phyloP scores from a whole-genome alignment of 768 basidiomycete genomes.

The Cystofilobasidium capitatum region DNA sequence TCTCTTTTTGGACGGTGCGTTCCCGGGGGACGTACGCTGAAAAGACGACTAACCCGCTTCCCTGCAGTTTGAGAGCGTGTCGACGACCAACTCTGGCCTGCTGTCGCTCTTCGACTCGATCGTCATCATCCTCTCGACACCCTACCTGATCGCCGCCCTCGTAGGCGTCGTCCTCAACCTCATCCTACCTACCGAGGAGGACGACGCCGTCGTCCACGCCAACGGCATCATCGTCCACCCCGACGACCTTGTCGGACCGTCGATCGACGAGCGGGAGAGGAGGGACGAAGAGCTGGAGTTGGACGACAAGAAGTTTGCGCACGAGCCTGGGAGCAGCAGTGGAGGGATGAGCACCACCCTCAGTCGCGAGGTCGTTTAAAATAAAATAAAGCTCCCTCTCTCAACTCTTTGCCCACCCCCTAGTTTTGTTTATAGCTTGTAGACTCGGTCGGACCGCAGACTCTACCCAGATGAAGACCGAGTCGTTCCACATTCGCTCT shows the following conservation, averaged over 20 bases:
- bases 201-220: neutral
- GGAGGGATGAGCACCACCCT: neutral
- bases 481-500: too few relatives aligned
- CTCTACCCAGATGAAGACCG: too few relatives aligned
- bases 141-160: slow-evolving; percentile 55
- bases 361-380: slow-evolving; percentile 2
- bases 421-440: too few relatives aligned
- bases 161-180: slow-evolving; percentile 53
- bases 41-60: slow-evolving; percentile 36
- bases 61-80: slow-evolving; percentile 19
- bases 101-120: slow-evolving; percentile 65
- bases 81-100: slow-evolving; percentile 43
- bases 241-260: neutral
- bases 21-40: slow-evolving; percentile 34
- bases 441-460: too few relatives aligned
- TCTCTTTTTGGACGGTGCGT: too few relatives aligned
- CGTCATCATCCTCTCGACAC: slow-evolving; percentile 68
- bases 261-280: neutral
- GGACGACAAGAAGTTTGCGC: neutral
- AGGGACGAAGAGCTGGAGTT: neutral
- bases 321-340: neutral
- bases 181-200: slow-evolving; percentile 46
- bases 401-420: neutral
- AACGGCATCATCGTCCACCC: neutral
- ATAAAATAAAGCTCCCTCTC: neutral